Evolutionary conservation across 2,329 filamentous ascomycete species (phyloP), one percentile per base, ranked within the genome.

Genomic region (Scytalidium sp.): DNA sequence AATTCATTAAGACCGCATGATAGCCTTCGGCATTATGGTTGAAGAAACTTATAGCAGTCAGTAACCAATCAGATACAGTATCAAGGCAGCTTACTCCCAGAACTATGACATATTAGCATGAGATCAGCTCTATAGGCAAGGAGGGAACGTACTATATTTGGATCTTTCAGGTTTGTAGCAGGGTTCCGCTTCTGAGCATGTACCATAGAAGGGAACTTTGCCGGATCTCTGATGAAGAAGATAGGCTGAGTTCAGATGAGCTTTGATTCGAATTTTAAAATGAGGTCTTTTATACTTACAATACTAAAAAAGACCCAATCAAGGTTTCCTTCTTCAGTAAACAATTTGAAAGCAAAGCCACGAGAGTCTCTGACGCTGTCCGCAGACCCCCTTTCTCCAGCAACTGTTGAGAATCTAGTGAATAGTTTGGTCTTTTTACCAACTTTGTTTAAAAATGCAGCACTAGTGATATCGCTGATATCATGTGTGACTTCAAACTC

Each of bases 321-420:
- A 78, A 80, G 87, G 58, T 88, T 88, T n/a, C 85, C 85, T 58
- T 89, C 81, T n/a, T n/a, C n/a, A n/a, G n/a, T n/a, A n/a, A n/a
- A n/a, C n/a, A n/a, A n/a, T n/a, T n/a, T n/a, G n/a, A n/a, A n/a
- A n/a, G n/a, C n/a, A n/a, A n/a, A n/a, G n/a, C n/a, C n/a, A 47
- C 73, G 67, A 42, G 74, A 64, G 63, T 79, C 74, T 20, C 75
- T 64, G 2, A 70, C 66, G 2, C 68, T 72, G 53, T 78, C 75
- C 17, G 71, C 64, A 10, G 67, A 70, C 2, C 74, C 75, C 21
- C 64, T 67, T 49, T 73, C 72, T 4, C 64, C 64, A 3, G 64
- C 72, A 15, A 75, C 71, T 1, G 73, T 76, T 0, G 72, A 75
- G 27, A 87, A 85, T 2, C 87, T 80, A 25, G 78, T 76, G 2